These are phyloP conservation scores for Actinidia arguta DNA, from an alignment of 179 eudicot species.

Conservation along the genomic window DNA sequence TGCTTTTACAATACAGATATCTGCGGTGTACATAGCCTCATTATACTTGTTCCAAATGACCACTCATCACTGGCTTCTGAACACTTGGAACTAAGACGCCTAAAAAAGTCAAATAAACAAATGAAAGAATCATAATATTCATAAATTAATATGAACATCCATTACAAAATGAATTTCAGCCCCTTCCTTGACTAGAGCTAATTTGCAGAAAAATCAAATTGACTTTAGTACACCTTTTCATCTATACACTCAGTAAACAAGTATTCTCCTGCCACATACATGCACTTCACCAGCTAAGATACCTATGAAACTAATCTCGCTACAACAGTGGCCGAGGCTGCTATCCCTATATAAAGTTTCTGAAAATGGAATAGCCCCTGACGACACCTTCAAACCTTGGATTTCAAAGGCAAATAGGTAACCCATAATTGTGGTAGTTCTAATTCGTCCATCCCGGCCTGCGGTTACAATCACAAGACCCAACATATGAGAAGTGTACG, in stretches of 20 bases:
- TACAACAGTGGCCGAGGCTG: conserved; percentile 4
- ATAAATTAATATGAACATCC: background rate
- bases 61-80: too few species aligned
- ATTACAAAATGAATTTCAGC: conserved; percentile 21
- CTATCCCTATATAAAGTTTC: background rate
- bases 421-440: conserved; percentile 77
- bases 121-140: conserved; percentile 21
- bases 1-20: too few species aligned
- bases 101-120: background rate
- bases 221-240: background rate
- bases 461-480: conserved; percentile 86
- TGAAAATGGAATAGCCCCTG: background rate
- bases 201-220: background rate
- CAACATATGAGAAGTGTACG: conserved; percentile 57
- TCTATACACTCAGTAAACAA: background rate
- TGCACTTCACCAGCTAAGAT: background rate
- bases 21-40: too few species aligned
- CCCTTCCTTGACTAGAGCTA: background rate
- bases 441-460: conserved; percentile 80
- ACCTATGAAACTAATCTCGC: background rate
- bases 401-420: conserved; percentile 59
- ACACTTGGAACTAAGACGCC: background rate
- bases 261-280: background rate
- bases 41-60: too few species aligned
- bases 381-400: background rate